Evolutionary conservation across 1,284 basidiomycete species (phyloP).

Genomic region (Papiliotrema flavescens): DNA sequence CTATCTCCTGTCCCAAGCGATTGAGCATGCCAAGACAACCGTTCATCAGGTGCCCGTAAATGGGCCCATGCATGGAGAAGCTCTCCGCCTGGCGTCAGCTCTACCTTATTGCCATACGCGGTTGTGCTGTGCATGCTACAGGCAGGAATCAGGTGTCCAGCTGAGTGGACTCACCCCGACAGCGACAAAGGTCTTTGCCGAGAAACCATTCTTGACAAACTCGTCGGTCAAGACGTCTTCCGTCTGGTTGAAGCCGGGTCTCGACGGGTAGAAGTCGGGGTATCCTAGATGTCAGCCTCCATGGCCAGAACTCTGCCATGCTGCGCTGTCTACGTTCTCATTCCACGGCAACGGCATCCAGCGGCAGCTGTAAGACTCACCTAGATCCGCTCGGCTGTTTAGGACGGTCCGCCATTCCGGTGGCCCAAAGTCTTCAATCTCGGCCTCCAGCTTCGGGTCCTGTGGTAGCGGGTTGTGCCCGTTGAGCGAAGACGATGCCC

Average conservation of each 20-base stretch:
- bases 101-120: no score
- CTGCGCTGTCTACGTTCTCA: not conserved
- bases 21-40: slow-evolving; percentile 66
- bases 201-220: slow-evolving; percentile 76
- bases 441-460: slow-evolving; percentile 8
- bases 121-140: no score
- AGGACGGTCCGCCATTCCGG: slow-evolving; percentile 45
- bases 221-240: slow-evolving; percentile 76
- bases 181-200: slow-evolving; percentile 59
- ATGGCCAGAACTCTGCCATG: not conserved
- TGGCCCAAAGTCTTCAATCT: slow-evolving; percentile 43
- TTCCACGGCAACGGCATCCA: no score
- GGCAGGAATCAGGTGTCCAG: not conserved
- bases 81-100: slow-evolving; percentile 51
- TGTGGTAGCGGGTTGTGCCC: slow-evolving; percentile 10
- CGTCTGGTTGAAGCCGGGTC: slow-evolving; percentile 73
- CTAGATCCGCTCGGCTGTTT: slow-evolving; percentile 42
- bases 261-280: slow-evolving; percentile 79
- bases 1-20: slow-evolving; percentile 74
- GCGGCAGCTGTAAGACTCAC: slow-evolving; percentile 24
- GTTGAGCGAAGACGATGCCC: slow-evolving; percentile 1
- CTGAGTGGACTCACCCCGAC: slow-evolving; percentile 26
- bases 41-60: slow-evolving; percentile 52
- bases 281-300: slow-evolving; percentile 57
- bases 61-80: slow-evolving; percentile 56